Conservation (phyloP, 208 protist genomes). For the Leishmania braziliensis region DNA sequence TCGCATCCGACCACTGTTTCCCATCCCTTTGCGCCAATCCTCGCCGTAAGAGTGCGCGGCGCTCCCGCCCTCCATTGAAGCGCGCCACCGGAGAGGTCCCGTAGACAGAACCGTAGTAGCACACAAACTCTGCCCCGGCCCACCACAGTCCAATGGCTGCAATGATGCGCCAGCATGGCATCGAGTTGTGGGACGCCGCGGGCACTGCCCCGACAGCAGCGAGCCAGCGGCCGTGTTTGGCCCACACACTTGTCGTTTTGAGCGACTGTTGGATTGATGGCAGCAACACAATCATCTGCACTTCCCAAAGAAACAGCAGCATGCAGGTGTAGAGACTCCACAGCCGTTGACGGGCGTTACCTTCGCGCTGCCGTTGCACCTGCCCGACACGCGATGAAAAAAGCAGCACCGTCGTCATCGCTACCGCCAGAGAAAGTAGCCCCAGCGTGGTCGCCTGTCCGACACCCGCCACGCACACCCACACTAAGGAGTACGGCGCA, state of each 20-base stretch:
- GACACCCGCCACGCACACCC: slow-evolving; percentile 11
- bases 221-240: slow-evolving; percentile 7
- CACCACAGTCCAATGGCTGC: slow-evolving; percentile 26
- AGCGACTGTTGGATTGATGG: slow-evolving; percentile 11
- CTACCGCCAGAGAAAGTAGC: slow-evolving; percentile 13
- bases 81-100: neutral
- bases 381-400: neutral
- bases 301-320: slow-evolving; percentile 22
- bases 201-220: slow-evolving; percentile 10
- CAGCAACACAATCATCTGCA: slow-evolving; percentile 4
- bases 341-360: slow-evolving; percentile 1
- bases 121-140: slow-evolving; percentile 26
- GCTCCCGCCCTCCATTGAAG: neutral
- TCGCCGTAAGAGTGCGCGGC: neutral
- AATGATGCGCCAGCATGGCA: slow-evolving; percentile 5
- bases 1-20: slow-evolving; percentile 6
- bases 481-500: slow-evolving; percentile 21
- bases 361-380: neutral
- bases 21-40: slow-evolving; percentile 7
- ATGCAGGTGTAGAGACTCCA: slow-evolving; percentile 15
- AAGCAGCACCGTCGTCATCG: slow-evolving; percentile 7
- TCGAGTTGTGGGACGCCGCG: neutral
- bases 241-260: neutral
- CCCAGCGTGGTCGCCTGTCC: slow-evolving; percentile 19
- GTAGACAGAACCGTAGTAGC: slow-evolving; percentile 9